Evolutionary conservation across 257 asterid genomes (phyloP).

Genomic region (Fraxinus excelsior): DNA sequence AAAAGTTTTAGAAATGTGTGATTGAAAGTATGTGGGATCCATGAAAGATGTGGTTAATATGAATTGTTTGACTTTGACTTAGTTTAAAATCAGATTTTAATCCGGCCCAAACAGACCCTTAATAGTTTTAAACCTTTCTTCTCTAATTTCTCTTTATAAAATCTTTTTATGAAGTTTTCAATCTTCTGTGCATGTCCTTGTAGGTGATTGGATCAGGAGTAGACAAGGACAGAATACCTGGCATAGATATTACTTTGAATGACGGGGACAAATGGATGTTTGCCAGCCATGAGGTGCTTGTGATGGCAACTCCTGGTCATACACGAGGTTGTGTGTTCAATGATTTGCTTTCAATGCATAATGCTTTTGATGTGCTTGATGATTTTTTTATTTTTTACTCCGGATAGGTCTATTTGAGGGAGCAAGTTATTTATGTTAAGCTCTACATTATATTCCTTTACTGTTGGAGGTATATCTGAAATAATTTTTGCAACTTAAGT

Average conservation of each 20-base stretch:
- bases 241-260: conserved; percentile 77
- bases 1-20: too few species aligned
- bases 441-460: not conserved
- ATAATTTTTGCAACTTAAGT: not conserved
- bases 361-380: not conserved
- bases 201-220: conserved; percentile 85
- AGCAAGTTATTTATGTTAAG: not conserved
- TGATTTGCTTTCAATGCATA: not conserved
- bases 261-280: conserved; percentile 98
- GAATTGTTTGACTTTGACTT: too few species aligned
- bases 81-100: too few species aligned
- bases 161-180: not conserved
- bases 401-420: not conserved
- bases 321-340: conserved; percentile 69
- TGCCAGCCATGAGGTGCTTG: conserved; percentile 94
- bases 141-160: not conserved
- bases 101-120: too few species aligned
- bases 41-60: too few species aligned
- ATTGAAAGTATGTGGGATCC: too few species aligned
- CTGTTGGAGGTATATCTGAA: not conserved
- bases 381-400: not conserved
- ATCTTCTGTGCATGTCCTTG: conserved; percentile 16
- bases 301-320: conserved; percentile 93
- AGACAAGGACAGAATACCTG: conserved; percentile 94
- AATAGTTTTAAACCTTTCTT: not conserved